Conservation (phyloP, 2,329 filamentous ascomycete species). For the Ophiostoma ips region DNA sequence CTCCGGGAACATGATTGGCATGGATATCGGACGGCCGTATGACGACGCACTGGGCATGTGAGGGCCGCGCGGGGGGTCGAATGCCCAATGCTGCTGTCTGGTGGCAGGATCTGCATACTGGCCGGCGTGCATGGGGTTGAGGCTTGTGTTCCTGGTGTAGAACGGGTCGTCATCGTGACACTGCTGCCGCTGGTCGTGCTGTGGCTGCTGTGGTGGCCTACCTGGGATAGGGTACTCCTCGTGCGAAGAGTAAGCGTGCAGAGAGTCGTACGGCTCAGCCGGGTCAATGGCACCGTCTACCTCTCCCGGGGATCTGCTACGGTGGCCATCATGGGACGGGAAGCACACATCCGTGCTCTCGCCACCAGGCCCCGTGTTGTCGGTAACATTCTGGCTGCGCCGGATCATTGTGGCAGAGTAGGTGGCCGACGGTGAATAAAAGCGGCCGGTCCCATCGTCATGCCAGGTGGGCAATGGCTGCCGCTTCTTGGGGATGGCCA, state of each 20-base stretch:
- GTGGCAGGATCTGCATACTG: neutral
- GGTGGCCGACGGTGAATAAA: neutral
- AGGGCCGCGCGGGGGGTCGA: neutral
- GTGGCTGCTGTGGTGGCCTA: neutral
- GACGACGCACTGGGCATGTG: neutral
- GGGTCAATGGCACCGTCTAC: neutral
- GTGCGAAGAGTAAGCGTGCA: neutral
- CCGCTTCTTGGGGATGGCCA: slow-evolving; percentile 25
- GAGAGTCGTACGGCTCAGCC: neutral
- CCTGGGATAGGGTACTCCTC: neutral
- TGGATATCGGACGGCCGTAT: slow-evolving; percentile 1
- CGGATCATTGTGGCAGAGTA: neutral
- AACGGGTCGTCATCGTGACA: neutral
- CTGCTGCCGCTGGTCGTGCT: neutral
- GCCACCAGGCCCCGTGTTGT: slow-evolving; percentile 2
- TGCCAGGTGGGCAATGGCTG: neutral
- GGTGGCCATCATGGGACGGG: neutral
- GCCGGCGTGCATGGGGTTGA: neutral
- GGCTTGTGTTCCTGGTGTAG: neutral
- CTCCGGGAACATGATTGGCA: neutral
- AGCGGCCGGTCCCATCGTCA: slow-evolving; percentile 7
- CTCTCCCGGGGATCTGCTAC: neutral
- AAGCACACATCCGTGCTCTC: neutral
- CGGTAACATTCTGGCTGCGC: slow-evolving; percentile 4
- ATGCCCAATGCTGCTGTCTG: neutral